Base-by-base conservation (phyloP, 495 filamentous ascomycete genomes). In the Aspergillus olivimuriae region DNA sequence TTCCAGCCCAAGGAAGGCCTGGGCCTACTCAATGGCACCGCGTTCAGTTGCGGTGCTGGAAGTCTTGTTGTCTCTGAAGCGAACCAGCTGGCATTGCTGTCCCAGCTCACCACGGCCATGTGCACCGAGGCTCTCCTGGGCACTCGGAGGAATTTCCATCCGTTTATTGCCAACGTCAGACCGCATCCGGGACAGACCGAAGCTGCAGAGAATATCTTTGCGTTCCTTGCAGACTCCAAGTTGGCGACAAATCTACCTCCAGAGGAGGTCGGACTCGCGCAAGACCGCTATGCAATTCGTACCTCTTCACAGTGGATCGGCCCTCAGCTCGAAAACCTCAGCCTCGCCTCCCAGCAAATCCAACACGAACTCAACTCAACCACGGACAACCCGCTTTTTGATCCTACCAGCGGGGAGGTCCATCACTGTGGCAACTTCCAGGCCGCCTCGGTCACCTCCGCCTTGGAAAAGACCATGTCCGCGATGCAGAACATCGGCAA, bases 351-450 rank as follows among this genome's bases (percentile, higher is more conserved):
- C 4, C 46, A 61, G 4, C 81, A 85, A 34, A 54, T 85, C n/a
- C 45, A 57, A 4, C 60, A 58, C 4, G 82, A 85, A 47, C 66
- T 80, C 43, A 84, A 84, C 52, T 81, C 80, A 4, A 74, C 77
- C 0, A 75, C 75, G 2, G 82, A 85, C 46, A 84, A 84, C 53
- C 82, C 81, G 1, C 58, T 85, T 10, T 52, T 84, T 18, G 71
- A 84, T 39, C 48, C 55, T 2, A 26, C 36, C 4, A 42, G 39
- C 2, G 38, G 50, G 0, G 37, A 38, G 1, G 65, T 81, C 15
- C 69, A 77, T 48, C 70, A 75, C 31, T 80, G 80, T 15, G 75
- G 73, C 28, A 85, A 85, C 54, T 85, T 85, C 57, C 81, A 84
- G 46, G 81, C 80, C 0, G 57, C 55, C 0, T 60, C 72, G 4